Evolutionary conservation across 306 rosid species (phyloP), one percentile per base, ranked within the genome.

Genomic region (Calophaca sinica): DNA sequence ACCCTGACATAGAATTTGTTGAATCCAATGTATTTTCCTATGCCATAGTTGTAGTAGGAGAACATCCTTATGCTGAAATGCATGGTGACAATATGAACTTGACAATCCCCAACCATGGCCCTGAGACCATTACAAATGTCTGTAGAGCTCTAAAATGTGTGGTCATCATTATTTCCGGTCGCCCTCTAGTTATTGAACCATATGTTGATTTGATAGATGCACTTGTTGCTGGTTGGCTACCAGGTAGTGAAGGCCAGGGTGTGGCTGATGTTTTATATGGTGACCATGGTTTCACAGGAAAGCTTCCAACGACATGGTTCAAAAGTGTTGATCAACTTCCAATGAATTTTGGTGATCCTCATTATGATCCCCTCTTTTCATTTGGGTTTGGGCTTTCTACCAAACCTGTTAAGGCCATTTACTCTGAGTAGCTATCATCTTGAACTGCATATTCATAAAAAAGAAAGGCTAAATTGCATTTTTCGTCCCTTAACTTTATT

Each of bases 251-350:
- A 49, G 89, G 86, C 9, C 89, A 85, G 28, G 89, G 89, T 41
- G 89, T 85, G 13, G 84, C 80, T 20, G 89, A 85, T 79, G 78
- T 82, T 20, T 41, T 85, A 66, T 82, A 9, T 76, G 89, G 89
- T 72, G 86, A 85, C 76, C 72, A 79, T 48, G 89, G 78, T 71
- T 85, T 85, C 80, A 79, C 78, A 0, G 89, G 86, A 49, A 85
- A 82, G 76, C 89, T 85, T 79, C 68, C 89, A 15, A 4, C 73
- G 49, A 85, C 89, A 72, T 85, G 89, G 89, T 85, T 85, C 80
- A 85, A 76, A 72, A 79, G 69, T 33, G 86, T 85, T 72, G 82
- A 82, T 67, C 89, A 85, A 72, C 46, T 85, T 0, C 89, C 89
- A 39, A 85, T 85, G 89, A 82, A 85, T 68, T 80, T 82, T 32